Base-by-base conservation (phyloP, 805 yeast species). In the Suhomyces canberraensis region DNA sequence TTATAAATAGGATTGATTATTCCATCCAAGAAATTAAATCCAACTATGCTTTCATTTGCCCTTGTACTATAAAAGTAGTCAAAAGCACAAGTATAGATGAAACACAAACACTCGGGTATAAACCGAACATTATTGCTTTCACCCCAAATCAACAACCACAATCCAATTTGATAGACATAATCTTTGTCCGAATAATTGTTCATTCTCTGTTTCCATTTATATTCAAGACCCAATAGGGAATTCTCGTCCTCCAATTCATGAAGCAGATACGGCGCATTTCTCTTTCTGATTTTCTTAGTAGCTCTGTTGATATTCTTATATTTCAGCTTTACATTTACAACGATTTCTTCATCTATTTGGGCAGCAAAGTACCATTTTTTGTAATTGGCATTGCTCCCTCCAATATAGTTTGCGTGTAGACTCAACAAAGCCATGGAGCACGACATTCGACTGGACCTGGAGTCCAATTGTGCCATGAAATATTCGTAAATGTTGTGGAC, bases 281-380 rank as follows among this genome's bases (percentile, higher is more conserved):
- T 56, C 57, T 29, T 57, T 52, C 33, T 66, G 51, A 36, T 63
- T 55, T 14, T 15, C 13, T 24, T 16, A 6, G 16, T 11, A 19
- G 8, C 7, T 11, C 25, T n/a, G 13, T 16, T 20, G 20, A 20
- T 6, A 24, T 21, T 29, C 14, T 20, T 20, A 15, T 28, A 19
- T 25, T 21, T 33, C 17, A 9, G 32, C 37, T 39, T 40, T 38
- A 68, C 41, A 20, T 72, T 64, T 53, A 74, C 71, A 3, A 84
- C 84, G 37, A 78, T 84, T 60, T 89, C 96, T 32, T 83, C 60
- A 46, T 82, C 89, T 25, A 84, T 64, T 59, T 81, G 87, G 7
- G 95, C 87, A 30, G 95, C 87, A 61, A 90, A 85, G 58, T 80
- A 88, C 98, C 98, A 91, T 60, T 85, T 88, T 52, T 82, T 76